Evolutionary conservation across 768 basidiomycete genomes (phyloP), one percentile per base, ranked within the genome.

Genomic region (Pleurotus djamor): DNA sequence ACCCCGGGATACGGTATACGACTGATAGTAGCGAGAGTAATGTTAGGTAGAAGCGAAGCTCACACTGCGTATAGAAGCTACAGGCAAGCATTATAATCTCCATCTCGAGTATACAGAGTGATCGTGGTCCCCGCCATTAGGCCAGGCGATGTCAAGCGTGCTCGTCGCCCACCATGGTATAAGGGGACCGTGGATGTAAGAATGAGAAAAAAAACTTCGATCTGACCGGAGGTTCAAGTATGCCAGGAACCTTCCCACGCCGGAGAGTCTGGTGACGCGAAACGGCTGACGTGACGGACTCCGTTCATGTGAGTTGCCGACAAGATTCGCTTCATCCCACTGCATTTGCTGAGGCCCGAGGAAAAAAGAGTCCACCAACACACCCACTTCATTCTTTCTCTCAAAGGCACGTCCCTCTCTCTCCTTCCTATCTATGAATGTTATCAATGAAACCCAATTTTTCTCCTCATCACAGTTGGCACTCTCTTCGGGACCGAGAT

Each of bases 61-160:
- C 75, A 59, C 65, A 64, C 66, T 63, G 59, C 61, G 62, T 57
- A 62, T 61, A 60, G 65, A 64, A 64, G 67, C 64, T 63, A 68
- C 67, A 67, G 60, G 64, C 60, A 72, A 79, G 89, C 88, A 92
- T 91, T 91, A 89, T 84, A 83, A 83, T 83, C 81, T 75, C 82
- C 84, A 70, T 74, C 68, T 73, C 68, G 64, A 44, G n/a, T 56
- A 54, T 61, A 58, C 62, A 72, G 72, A 74, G 68, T 71, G 12
- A 37, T 91, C 84, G 91, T 70, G 88, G 85, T 88, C 84, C 78
- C 81, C 79, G 85, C 89, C 89, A 92, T 92, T 91, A 85, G 78
- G 87, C 78, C 71, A 70, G 74, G 65, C 79, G 78, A 78, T 79
- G 76, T 76, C 58, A 68, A 65, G 64, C 58, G 58, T 59, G 51